Percentiles rank a stretch among this genome's conserved stretches.
phyloP scores from a whole-genome alignment of 495 filamentous ascomycete species.

The Penicillium daleae region DNA sequence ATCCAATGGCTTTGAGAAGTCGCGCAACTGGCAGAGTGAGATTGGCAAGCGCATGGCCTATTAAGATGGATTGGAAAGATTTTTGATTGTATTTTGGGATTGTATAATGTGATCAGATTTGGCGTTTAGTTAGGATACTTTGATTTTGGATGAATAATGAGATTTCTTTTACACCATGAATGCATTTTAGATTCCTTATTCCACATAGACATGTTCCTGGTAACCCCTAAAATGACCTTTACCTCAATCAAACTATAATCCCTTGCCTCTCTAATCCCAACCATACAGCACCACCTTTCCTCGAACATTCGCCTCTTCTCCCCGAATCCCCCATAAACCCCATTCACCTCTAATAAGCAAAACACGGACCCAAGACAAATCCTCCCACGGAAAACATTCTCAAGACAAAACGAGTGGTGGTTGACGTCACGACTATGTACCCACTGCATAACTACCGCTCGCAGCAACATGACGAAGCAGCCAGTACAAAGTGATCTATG shows the following conservation, averaged over 20 bases:
- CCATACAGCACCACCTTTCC: not conserved
- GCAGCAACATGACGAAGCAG: not conserved
- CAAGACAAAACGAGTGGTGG: not conserved
- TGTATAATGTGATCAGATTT: slow-evolving; percentile 8
- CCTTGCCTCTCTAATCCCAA: not conserved
- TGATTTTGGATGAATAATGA: slow-evolving; percentile 13
- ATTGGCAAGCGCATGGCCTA: slow-evolving; percentile 84
- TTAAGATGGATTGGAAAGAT: slow-evolving; percentile 15
- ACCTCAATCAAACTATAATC: not conserved
- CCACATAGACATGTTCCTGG: not conserved
- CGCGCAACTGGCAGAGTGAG: slow-evolving; percentile 82
- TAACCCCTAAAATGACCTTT: not conserved
- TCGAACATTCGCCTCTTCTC: not conserved
- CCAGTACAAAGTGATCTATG: not conserved
- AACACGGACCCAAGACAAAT: not conserved
- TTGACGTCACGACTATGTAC: slow-evolving; percentile 33
- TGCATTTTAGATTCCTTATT: not conserved
- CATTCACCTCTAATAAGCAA: not conserved
- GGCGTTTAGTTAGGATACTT: slow-evolving; percentile 5
- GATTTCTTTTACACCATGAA: no score
- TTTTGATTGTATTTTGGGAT: slow-evolving; percentile 3
- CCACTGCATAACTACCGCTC: slow-evolving; percentile 1
- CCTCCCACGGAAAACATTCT: not conserved
- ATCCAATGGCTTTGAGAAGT: slow-evolving; percentile 89
- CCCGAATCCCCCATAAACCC: not conserved